Evolutionary conservation across 306 rosid species (phyloP).

Genomic region (Ceratonia siliqua): DNA sequence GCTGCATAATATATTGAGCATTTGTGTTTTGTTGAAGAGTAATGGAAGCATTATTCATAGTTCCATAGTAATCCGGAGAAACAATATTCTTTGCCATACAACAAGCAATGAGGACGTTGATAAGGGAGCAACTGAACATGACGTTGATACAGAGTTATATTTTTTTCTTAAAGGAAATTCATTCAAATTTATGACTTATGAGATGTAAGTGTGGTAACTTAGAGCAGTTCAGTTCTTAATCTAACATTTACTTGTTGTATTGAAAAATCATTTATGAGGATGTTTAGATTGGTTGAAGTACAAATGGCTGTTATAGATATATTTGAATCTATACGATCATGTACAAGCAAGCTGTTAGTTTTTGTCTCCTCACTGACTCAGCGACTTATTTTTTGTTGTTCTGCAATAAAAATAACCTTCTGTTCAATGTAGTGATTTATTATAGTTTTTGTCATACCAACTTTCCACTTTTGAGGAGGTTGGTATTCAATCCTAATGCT

Average conservation of each 20-base stretch:
- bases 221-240: not conserved
- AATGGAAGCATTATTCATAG: not conserved
- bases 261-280: not conserved
- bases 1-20: not conserved
- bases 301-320: not conserved
- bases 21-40: constrained; percentile 9
- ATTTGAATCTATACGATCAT: not conserved
- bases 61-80: constrained; percentile 5
- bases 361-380: no score
- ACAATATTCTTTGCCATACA: not conserved
- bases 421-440: no score
- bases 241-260: not conserved
- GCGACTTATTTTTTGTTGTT: no score
- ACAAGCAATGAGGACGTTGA: not conserved
- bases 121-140: no score
- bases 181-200: no score
- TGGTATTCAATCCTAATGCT: no score
- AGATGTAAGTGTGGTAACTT: not conserved
- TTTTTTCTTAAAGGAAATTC: no score
- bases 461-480: no score
- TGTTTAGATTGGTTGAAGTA: not conserved
- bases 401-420: no score
- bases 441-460: no score
- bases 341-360: no score
- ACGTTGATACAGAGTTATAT: no score